Conservation (phyloP, 1,284 basidiomycete species). For the Cryptococcus sp. region DNA sequence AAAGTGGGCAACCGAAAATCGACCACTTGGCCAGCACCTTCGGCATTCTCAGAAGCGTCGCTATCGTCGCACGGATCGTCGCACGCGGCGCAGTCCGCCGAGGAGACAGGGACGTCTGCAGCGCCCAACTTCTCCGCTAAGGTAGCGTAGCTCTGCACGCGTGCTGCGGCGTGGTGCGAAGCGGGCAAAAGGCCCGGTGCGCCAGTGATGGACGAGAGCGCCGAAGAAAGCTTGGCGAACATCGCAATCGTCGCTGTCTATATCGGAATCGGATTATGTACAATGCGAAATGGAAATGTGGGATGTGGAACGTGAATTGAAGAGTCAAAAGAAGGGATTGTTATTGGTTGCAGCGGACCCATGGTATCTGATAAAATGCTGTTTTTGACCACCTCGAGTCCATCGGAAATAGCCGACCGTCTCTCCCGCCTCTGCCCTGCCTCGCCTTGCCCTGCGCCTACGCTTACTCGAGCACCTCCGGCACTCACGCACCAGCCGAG, state of each 20-base stretch:
- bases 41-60: slow-evolving; percentile 54
- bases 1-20: slow-evolving; percentile 27
- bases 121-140: slow-evolving; percentile 51
- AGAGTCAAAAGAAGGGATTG: background rate
- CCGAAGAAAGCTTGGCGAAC: slow-evolving; percentile 42
- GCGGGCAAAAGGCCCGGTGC: slow-evolving; percentile 13
- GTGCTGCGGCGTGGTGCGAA: slow-evolving; percentile 29
- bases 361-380: background rate
- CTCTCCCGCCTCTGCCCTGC: too few relatives aligned
- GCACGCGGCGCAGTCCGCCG: slow-evolving; percentile 71
- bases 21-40: slow-evolving; percentile 22
- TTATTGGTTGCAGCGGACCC: background rate
- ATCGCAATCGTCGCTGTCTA: slow-evolving; percentile 22
- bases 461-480: too few relatives aligned
- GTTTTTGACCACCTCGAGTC: background rate
- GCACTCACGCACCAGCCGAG: too few relatives aligned
- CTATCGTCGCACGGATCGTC: slow-evolving; percentile 64
- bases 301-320: background rate
- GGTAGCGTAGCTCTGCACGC: slow-evolving; percentile 36
- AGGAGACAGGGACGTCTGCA: slow-evolving; percentile 67
- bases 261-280: background rate
- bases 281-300: background rate
- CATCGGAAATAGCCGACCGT: background rate
- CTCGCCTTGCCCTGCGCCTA: too few relatives aligned
- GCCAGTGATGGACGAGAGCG: slow-evolving; percentile 27